These are phyloP conservation scores for Maudiozyma humilis DNA, from an alignment of 1,139 yeast genomes.

Conservation along the genomic window DNA sequence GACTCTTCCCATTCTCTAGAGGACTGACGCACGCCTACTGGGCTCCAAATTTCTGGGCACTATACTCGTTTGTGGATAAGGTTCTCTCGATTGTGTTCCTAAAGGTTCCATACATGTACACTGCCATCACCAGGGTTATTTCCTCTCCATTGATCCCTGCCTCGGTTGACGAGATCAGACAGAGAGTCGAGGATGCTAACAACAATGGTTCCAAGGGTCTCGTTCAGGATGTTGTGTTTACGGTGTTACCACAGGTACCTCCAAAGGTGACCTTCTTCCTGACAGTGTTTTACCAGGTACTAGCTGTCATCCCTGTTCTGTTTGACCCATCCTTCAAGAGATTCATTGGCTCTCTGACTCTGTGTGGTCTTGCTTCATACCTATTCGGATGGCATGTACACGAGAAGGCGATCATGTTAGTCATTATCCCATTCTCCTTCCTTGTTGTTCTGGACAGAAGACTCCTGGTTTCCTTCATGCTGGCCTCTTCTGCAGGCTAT, in stretches of 20 bases:
- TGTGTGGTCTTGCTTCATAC: constrained; percentile 87
- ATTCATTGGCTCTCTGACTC: constrained; percentile 74
- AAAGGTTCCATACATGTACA: constrained; percentile 40
- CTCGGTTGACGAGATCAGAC: constrained; percentile 26
- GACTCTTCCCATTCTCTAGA: constrained; percentile 88
- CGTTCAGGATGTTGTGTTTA: constrained; percentile 82
- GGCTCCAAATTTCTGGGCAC: constrained; percentile 98
- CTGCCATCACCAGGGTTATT: constrained; percentile 26
- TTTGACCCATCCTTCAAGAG: constrained; percentile 67
- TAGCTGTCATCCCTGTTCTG: constrained; percentile 67
- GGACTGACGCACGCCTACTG: constrained; percentile 97
- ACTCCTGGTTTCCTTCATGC: constrained; percentile 56
- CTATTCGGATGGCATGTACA: constrained; percentile 98
- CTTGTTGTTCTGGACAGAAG: constrained; percentile 66
- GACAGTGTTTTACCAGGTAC: constrained; percentile 70
- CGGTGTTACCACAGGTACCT: constrained; percentile 68
- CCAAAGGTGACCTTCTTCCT: constrained; percentile 72
- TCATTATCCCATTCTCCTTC: constrained; percentile 84
- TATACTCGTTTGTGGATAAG: constrained; percentile 81
- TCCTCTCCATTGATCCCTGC: constrained; percentile 26
- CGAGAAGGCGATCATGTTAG: constrained; percentile 85
- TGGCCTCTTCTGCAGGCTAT: constrained; percentile 72
- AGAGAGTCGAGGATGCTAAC: constrained; percentile 26
- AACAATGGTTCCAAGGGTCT: constrained; percentile 70
- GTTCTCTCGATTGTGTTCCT: constrained; percentile 48